phyloP scores from a whole-genome alignment of 2,329 filamentous ascomycete species.

The Aspergillus sp. region DNA sequence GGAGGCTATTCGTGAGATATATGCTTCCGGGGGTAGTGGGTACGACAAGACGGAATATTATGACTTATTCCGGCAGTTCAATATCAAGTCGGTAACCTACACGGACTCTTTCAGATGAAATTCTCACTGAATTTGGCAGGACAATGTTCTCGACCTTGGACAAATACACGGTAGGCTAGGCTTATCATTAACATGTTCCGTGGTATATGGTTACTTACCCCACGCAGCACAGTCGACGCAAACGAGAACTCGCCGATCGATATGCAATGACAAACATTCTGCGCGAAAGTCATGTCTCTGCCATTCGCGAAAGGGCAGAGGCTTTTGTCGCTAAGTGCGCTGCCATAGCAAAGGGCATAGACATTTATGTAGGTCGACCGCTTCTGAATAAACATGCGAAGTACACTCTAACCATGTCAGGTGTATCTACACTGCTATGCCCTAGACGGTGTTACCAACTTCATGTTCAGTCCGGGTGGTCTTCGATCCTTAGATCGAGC shows the following conservation, averaged over 20 bases:
- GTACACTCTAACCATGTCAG: constrained; percentile 12
- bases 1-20: constrained; percentile 31
- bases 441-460: constrained; percentile 66
- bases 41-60: constrained; percentile 39
- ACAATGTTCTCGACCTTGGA: constrained; percentile 19
- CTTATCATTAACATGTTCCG: too few species aligned
- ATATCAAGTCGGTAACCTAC: constrained; percentile 17
- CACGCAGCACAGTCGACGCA: constrained; percentile 59
- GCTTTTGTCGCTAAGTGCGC: constrained; percentile 56
- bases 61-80: constrained; percentile 32
- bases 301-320: constrained; percentile 56
- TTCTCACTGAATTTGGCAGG: not conserved
- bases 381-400: constrained; percentile 16
- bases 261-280: constrained; percentile 69
- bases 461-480: constrained; percentile 66
- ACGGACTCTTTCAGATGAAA: not conserved
- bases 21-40: constrained; percentile 32
- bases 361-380: constrained; percentile 56
- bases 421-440: constrained; percentile 62
- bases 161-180: constrained; percentile 4
- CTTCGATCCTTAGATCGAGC: constrained; percentile 56
- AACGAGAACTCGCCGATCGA: constrained; percentile 62
- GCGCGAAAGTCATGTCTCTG: constrained; percentile 52
- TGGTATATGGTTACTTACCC: constrained; percentile 1
- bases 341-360: constrained; percentile 47